Base-by-base conservation (phyloP, 1,284 basidiomycete species). In the Pulchroboletus neoregius region DNA sequence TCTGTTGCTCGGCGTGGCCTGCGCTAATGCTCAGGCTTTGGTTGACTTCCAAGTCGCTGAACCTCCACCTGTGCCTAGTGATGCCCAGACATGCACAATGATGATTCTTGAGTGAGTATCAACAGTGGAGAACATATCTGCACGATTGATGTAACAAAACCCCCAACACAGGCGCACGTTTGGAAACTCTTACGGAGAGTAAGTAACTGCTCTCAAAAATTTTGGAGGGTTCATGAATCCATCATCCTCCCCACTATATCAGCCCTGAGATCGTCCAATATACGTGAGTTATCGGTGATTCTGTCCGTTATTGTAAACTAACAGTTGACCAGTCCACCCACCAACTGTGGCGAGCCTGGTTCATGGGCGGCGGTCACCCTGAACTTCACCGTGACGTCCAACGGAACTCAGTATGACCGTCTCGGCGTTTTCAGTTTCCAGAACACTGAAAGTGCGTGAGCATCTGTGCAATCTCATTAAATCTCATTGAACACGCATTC, bases 321-420 rank as follows among this genome's bases (percentile, higher is more conserved):
- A 54, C 24, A 27, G 15, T 10, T 18, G 20, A 49, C 8, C 44
- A 84, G 85, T 24, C 87, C 87, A 32, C 85, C 86, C 0, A 79
- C 77, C 9, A 75, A 82, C 55, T 89, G 86, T 62, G 87, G 87
- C n/a, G 60, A 71, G 5, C 66, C 74, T 22, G 85, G 86, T 4
- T 78, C 82, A 12, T 89, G 87, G 87, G 77, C 82, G n/a, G 85
- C 77, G 1, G 72, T 88, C 35, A 84, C 78, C 13, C 68, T 87
- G 34, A 87, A 88, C 60, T 80, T 86, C 55, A 87, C 86, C 2
- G 83, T 82, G n/a, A 84, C 84, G 6, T 83, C 80, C 32, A 86
- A 86, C 47, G 86, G 86, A 35, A 87, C 84, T 8, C 87, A 89
- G 60, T 90, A 79, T 48, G 87, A 88, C 58, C 76, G 87, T 24